Percentiles rank a stretch among this genome's conserved stretches.
Conservation (phyloP, 2,329 filamentous ascomycete genomes). For the Calonectria pseudoturangicola region DNA sequence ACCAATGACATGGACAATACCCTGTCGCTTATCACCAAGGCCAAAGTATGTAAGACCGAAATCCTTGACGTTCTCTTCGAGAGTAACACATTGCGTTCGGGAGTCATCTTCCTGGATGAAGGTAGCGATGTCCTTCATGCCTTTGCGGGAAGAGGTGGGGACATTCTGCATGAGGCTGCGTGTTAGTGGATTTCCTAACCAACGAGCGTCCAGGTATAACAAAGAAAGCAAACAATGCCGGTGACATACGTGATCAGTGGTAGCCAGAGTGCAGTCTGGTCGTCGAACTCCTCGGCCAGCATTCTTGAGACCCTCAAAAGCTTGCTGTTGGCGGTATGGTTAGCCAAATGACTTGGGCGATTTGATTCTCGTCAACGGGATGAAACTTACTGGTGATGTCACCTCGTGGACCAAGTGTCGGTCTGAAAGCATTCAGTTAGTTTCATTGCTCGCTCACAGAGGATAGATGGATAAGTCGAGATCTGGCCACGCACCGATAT, state of each 20-base stretch:
- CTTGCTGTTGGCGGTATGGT: constrained; percentile 78
- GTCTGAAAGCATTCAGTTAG: constrained; percentile 70
- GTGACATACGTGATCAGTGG: constrained; percentile 91
- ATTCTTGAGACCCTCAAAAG: constrained; percentile 95
- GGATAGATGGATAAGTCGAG: neutral
- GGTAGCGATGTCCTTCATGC: constrained; percentile 92
- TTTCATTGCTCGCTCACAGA: constrained; percentile 14
- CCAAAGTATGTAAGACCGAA: constrained; percentile 99
- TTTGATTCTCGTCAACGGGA: constrained; percentile 15
- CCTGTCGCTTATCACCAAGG: constrained; percentile 95
- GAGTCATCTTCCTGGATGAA: constrained; percentile 98
- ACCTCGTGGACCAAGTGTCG: constrained; percentile 98
- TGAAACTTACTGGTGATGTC: constrained; percentile 86
- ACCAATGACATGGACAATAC: constrained; percentile 98
- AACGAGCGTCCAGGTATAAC: constrained; percentile 19
- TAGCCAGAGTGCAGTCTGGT: constrained; percentile 97
- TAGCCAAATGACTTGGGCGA: constrained; percentile 39
- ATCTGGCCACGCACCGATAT: constrained; percentile 82
- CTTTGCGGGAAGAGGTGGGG: constrained; percentile 91
- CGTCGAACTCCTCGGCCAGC: constrained; percentile 90
- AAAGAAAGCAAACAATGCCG: neutral
- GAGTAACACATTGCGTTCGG: constrained; percentile 92
- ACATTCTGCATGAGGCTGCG: constrained; percentile 80
- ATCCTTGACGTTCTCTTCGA: constrained; percentile 97
- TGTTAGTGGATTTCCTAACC: constrained; percentile 42